Evolutionary conservation across 768 basidiomycete genomes (phyloP).

Genomic region (Boletus rufocinnamomeus): DNA sequence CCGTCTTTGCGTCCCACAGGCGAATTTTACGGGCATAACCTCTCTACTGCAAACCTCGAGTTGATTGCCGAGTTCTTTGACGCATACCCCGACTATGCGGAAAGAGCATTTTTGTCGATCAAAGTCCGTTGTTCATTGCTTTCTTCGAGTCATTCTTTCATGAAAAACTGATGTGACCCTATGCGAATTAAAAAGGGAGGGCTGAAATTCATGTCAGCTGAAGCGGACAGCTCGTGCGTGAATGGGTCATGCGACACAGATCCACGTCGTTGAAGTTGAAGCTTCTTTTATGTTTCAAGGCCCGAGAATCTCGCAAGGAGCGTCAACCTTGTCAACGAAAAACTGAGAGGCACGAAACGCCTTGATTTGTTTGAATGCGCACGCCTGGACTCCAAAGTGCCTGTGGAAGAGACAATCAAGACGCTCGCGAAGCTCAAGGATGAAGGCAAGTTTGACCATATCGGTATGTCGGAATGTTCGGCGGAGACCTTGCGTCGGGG

Average conservation of each 20-base stretch:
- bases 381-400: constrained; percentile 43
- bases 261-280: constrained; percentile 1
- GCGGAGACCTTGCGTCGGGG: constrained; percentile 48
- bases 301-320: constrained; percentile 49
- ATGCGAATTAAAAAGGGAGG: not conserved
- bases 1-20: constrained; percentile 31
- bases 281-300: constrained; percentile 5
- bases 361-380: constrained; percentile 62
- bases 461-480: constrained; percentile 55
- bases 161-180: not conserved
- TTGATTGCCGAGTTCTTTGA: constrained; percentile 43
- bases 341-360: constrained; percentile 52
- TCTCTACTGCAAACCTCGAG: constrained; percentile 46
- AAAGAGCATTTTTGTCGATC: constrained; percentile 36
- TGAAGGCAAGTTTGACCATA: constrained; percentile 43
- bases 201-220: not conserved
- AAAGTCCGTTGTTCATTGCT: constrained; percentile 32
- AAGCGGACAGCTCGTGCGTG: constrained; percentile 28
- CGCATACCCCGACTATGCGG: constrained; percentile 35
- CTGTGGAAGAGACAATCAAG: constrained; percentile 48
- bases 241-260: constrained; percentile 24
- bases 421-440: constrained; percentile 42
- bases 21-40: constrained; percentile 57
- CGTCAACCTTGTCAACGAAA: constrained; percentile 42
- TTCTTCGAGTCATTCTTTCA: not conserved